phyloP scores from a whole-genome alignment of 2,329 filamentous ascomycete species.

The Sporothrix inflata region DNA sequence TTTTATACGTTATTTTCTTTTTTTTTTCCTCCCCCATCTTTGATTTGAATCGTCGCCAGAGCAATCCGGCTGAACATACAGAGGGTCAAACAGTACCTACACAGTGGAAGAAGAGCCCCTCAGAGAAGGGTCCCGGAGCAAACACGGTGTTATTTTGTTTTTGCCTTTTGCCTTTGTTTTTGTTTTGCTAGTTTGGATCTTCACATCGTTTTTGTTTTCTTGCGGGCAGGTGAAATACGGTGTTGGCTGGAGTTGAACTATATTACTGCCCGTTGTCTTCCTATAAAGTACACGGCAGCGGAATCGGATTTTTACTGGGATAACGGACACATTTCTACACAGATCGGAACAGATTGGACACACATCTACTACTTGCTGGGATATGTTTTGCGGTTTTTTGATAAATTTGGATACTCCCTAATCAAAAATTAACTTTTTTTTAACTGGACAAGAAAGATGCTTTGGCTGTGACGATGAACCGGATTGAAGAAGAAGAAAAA shows the following conservation, averaged over 20 bases:
- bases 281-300: not conserved
- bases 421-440: not conserved
- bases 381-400: too few relatives aligned
- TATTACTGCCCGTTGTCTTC: not conserved
- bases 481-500: not conserved
- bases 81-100: slow-evolving; percentile 21
- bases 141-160: slow-evolving; percentile 10
- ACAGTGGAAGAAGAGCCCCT: not conserved
- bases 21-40: not conserved
- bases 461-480: not conserved
- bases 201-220: not conserved
- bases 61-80: slow-evolving; percentile 11
- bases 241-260: slow-evolving; percentile 7
- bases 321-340: not conserved
- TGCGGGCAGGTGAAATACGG: not conserved
- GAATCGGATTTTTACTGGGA: not conserved
- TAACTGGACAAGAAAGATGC: not conserved
- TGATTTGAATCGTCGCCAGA: not conserved
- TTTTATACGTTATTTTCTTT: not conserved
- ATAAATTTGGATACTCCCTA: not conserved
- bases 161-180: not conserved
- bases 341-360: slow-evolving; percentile 21
- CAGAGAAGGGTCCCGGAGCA: not conserved
- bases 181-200: not conserved
- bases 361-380: not conserved